Evolutionary conservation across 2,329 filamentous ascomycete species (phyloP).

Genomic region (Hortaea sp.): DNA sequence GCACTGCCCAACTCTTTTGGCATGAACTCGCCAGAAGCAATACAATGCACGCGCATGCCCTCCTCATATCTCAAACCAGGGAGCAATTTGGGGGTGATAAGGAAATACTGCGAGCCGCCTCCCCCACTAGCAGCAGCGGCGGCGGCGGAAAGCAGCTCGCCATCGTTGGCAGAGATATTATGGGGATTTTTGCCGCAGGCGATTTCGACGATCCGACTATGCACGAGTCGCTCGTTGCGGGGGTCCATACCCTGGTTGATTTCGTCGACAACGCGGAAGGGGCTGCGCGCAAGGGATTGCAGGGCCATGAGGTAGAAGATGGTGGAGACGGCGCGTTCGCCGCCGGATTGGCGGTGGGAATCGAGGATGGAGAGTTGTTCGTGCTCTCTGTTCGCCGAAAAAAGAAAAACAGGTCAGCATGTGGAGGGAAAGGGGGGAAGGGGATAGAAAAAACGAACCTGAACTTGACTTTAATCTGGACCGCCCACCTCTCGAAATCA

Average conservation of each 20-base stretch:
- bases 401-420: background rate
- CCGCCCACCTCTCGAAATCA: constrained; percentile 88
- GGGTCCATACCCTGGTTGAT: constrained; percentile 99
- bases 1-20: constrained; percentile 30
- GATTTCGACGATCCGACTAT: constrained; percentile 96
- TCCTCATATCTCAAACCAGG: constrained; percentile 74
- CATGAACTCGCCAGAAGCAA: constrained; percentile 71
- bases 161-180: too few relatives aligned
- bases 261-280: constrained; percentile 96
- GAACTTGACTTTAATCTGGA: constrained; percentile 93
- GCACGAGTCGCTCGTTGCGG: constrained; percentile 94
- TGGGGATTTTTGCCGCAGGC: constrained; percentile 53
- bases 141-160: background rate
- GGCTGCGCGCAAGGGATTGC: constrained; percentile 83
- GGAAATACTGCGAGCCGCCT: constrained; percentile 60
- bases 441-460: constrained; percentile 45
- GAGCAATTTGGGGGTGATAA: constrained; percentile 93
- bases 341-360: constrained; percentile 88
- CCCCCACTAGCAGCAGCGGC: constrained; percentile 36
- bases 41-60: constrained; percentile 88
- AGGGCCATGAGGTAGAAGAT: constrained; percentile 99
- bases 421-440: background rate
- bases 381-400: constrained; percentile 47
- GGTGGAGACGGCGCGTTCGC: constrained; percentile 89
- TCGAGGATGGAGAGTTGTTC: constrained; percentile 79